Conservation (phyloP, 2,329 filamentous ascomycete species). For the Colletotrichum chrysophilum region DNA sequence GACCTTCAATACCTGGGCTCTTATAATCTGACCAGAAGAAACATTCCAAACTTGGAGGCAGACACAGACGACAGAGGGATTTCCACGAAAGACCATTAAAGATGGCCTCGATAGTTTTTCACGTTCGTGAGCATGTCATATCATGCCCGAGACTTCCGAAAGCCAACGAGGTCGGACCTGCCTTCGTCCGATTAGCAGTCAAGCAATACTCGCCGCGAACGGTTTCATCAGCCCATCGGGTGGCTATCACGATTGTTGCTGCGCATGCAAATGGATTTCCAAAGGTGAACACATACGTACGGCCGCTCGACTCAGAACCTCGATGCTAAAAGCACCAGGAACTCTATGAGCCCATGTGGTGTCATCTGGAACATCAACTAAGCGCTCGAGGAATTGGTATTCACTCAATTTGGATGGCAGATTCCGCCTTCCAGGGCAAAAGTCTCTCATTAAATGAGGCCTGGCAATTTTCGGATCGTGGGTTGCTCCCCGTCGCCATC, state of each 20-base stretch:
- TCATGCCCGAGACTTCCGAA: not conserved
- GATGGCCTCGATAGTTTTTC: not conserved
- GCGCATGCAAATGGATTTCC: not conserved
- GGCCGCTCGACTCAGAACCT: not conserved
- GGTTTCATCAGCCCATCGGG: not conserved
- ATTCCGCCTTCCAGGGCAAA: not conserved
- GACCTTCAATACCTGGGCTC: not conserved
- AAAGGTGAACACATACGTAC: not conserved
- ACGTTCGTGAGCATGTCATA: not conserved
- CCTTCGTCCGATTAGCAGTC: not conserved
- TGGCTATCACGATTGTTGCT: not conserved
- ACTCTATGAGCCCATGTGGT: not conserved
- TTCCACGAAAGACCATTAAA: rapidly evolving
- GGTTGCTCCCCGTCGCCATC: not conserved
- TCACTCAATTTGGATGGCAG: not conserved
- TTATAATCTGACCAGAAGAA: not conserved
- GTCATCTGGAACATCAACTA: not conserved
- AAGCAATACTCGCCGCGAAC: not conserved
- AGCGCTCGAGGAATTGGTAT: not conserved
- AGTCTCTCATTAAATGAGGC: not conserved
- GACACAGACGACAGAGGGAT: rapidly evolving
- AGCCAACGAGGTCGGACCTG: not conserved
- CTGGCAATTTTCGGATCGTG: not conserved
- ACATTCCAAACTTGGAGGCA: not conserved
- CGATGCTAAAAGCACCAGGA: not conserved